Evolutionary conservation across 129 eudicot genomes (phyloP).

Genomic region (Deinandra increscens): DNA sequence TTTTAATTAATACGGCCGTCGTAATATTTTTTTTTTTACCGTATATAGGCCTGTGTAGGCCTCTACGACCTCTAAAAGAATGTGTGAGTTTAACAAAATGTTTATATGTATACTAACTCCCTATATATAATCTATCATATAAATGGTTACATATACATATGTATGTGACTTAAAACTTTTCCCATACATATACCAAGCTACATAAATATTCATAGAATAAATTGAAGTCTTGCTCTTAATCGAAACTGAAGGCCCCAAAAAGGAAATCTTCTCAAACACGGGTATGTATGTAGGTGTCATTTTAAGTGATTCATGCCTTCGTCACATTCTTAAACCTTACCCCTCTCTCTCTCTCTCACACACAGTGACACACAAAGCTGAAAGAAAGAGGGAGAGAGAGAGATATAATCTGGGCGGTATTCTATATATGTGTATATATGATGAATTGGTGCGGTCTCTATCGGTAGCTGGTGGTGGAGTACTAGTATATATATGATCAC

Average conservation of each 20-base stretch:
- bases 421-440: background rate
- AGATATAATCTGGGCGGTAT: background rate
- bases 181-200: too few species aligned
- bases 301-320: conserved; percentile 40
- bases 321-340: conserved; percentile 39
- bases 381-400: conserved; percentile 9
- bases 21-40: too few species aligned
- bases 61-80: too few species aligned
- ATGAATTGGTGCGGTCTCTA: conserved; percentile 31
- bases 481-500: conserved; percentile 30
- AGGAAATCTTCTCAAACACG: conserved; percentile 31
- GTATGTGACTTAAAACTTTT: too few species aligned
- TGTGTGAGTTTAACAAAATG: too few species aligned
- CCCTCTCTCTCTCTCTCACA: conserved; percentile 14
- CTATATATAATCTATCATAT: too few species aligned
- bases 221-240: conserved; percentile 16
- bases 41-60: too few species aligned
- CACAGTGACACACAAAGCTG: conserved; percentile 17
- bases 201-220: background rate
- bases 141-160: too few species aligned
- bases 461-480: conserved; percentile 63
- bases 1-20: too few species aligned
- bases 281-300: conserved; percentile 33
- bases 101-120: too few species aligned
- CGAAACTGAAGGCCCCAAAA: conserved; percentile 15